Percentiles rank a stretch among this genome's conserved stretches.
These are phyloP conservation scores for barley (Hordeum vulgare) DNA, from an alignment of 176 grass and related monocot genomes.

Conservation along the genomic window DNA sequence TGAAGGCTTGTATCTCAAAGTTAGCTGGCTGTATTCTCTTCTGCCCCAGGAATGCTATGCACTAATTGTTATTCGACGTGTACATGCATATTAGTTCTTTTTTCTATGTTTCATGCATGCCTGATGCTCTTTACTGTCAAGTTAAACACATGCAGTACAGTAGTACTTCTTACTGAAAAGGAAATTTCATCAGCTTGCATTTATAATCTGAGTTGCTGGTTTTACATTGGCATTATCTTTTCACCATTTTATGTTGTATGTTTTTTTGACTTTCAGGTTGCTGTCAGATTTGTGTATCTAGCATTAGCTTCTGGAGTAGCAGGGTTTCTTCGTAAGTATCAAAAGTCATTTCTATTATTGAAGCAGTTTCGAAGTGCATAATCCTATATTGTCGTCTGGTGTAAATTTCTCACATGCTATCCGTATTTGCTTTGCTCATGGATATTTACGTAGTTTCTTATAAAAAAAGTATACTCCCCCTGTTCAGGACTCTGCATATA, in stretches of 20 bases:
- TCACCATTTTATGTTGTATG: background rate
- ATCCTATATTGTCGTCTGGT: background rate
- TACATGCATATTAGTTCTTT: background rate
- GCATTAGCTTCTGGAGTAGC: conserved; percentile 36
- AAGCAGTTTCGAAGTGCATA: background rate
- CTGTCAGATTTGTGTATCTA: conserved; percentile 57
- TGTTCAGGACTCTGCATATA: background rate
- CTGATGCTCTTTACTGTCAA: background rate
- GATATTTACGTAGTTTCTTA: background rate
- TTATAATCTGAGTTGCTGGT: background rate
- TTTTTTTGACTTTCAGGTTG: conserved; percentile 31
- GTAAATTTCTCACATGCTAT: background rate
- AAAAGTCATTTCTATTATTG: conserved; percentile 18
- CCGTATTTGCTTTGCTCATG: background rate
- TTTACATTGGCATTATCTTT: background rate
- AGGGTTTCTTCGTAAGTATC: conserved; percentile 67
- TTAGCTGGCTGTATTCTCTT: background rate
- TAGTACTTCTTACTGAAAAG: background rate
- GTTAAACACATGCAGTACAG: background rate
- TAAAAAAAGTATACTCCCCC: background rate
- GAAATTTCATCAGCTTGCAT: background rate
- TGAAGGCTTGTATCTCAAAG: background rate
- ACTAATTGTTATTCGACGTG: background rate
- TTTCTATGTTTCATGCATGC: background rate
- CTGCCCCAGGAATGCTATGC: background rate